phyloP scores from a whole-genome alignment of 306 rosid species.

The Luffa aegyptiaca region DNA sequence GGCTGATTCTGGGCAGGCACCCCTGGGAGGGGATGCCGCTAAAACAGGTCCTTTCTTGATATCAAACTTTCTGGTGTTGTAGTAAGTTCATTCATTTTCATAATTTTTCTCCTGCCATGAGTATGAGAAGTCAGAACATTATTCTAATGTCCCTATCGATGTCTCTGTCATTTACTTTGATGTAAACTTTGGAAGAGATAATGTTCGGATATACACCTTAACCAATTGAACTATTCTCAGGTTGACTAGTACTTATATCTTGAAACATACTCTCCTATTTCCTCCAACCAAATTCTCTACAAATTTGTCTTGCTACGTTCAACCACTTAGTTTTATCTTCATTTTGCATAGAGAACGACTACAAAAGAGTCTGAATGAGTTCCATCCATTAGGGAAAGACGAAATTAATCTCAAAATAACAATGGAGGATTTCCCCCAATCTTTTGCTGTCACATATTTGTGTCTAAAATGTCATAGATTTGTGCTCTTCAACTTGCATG shows the following conservation, averaged over 20 bases:
- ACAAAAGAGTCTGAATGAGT: not conserved
- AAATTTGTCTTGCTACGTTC: not conserved
- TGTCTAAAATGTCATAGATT: not conserved
- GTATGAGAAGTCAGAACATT: not conserved
- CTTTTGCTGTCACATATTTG: not conserved
- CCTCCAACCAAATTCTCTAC: not conserved
- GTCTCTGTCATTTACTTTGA: not conserved
- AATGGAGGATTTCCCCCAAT: not conserved
- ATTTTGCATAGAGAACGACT: not conserved
- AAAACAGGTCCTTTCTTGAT: conserved; percentile 46
- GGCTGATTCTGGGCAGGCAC: conserved; percentile 37
- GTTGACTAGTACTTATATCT: not conserved
- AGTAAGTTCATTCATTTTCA: not conserved
- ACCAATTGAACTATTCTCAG: not conserved
- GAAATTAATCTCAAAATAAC: not conserved
- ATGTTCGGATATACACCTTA: not conserved
- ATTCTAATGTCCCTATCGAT: not conserved
- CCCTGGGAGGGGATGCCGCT: conserved; percentile 31
- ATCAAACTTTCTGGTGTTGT: conserved; percentile 1
- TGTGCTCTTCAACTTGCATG: not conserved
- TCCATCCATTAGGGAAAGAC: not conserved
- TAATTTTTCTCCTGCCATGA: not conserved
- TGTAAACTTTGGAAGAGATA: not conserved
- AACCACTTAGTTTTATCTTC: not conserved
- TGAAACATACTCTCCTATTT: not conserved